phyloP scores from a whole-genome alignment of 768 basidiomycete species.

The Tricholoma bakamatsutake region DNA sequence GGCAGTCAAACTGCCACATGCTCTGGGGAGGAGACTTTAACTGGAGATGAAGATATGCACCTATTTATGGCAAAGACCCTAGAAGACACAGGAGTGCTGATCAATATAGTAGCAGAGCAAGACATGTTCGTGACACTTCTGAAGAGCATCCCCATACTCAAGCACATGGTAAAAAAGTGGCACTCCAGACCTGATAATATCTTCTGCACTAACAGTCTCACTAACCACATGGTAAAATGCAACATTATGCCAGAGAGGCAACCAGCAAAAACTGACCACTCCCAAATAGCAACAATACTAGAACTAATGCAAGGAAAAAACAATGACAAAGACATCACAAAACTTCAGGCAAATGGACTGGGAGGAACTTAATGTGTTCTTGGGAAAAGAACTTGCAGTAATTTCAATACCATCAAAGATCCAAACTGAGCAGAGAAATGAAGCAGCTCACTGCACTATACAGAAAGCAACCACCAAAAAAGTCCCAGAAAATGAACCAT shows the following conservation, averaged over 20 bases:
- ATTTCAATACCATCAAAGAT: neutral
- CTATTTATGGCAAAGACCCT: neutral
- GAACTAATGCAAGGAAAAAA: neutral
- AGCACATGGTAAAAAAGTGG: neutral
- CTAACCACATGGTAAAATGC: no score
- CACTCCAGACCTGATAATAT: no score
- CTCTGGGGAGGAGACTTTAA: neutral
- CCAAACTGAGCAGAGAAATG: neutral
- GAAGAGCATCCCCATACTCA: neutral
- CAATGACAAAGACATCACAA: neutral
- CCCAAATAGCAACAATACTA: no score
- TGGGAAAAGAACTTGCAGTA: neutral
- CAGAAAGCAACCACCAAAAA: neutral
- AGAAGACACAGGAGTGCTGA: neutral
- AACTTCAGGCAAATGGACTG: neutral
- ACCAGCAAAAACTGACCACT: no score
- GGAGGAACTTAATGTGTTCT: no score
- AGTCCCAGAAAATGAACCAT: neutral
- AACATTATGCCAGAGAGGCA: no score
- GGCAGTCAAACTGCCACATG: neutral
- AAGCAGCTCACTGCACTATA: neutral
- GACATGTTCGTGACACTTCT: neutral
- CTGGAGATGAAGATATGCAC: neutral
- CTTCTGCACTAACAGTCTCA: no score
- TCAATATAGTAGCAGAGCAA: neutral